Evolutionary conservation across 805 yeast species (phyloP), one percentile per base, ranked within the genome.

Genomic region (Pichia occidentalis): DNA sequence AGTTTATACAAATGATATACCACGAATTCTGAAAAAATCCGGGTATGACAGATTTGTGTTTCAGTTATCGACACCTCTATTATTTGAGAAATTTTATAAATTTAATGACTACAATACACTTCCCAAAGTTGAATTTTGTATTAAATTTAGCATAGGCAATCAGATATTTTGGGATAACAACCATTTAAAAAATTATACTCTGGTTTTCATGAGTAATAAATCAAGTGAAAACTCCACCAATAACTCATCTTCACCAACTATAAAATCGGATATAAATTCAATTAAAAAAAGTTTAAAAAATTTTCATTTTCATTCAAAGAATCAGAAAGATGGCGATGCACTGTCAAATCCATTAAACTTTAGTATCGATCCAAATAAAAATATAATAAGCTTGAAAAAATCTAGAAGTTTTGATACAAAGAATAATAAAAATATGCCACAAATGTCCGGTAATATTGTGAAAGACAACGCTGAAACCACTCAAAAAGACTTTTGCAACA

Each of bases 101-200:
- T 44, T 34, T 8, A 21, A 24, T 8, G 25, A 21, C 9, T 27
- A 32, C 12, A 46, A 39, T 7, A n/a, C 24, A 11, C 36, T 42
- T 20, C 60, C 60, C 4, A 40, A 37, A 13, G 48, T 57, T 35
- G 39, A 46, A 30, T 61, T 83, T 48, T 84, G 94, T 50, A 68
- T 81, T 29, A 68, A 71, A 37, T 84, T 73, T 54, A 50, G 54
- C 32, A 60, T 75, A 14, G 57, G 61, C 29, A 68, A 69, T 12
- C 50, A 53, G 31, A 87, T 78, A 47, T 71, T 55, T 52, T 85
- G 95, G 95, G 95, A 85, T 57, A 85, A 83, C 61, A 86, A 85
- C 59, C 45, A 60, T 26, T 53, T 54, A 36, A 55, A 60, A 31
- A 85, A 85, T 60, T 85, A 81, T 58, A 67, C 63, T 29, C 59